Base-by-base conservation (phyloP, 192 early-diverging fungal species). In the Coemansia sp. region DNA sequence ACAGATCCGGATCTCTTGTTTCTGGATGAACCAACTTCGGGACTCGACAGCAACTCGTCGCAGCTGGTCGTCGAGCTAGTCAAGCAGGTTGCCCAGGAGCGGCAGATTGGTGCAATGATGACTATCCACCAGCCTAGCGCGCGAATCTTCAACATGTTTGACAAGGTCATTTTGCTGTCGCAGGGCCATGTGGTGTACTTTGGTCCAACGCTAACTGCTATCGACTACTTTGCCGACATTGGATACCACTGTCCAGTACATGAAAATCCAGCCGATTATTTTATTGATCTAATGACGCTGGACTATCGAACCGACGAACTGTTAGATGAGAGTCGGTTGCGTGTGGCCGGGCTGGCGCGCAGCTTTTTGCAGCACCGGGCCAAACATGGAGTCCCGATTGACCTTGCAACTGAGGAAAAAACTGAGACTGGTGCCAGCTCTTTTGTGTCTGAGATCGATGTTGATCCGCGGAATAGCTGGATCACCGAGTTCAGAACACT, bases 41-140 rank as follows among this genome's bases (percentile, higher is more conserved):
- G 89, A 0, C 79, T 92, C 5, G 90, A 92, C 68, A 76, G 86
- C 52, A 84, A 84, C 48, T 86, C 86, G 17, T 86, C 89, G 25
- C 76, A 82, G 61, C 76, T 83, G 23, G 67, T 90, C 8, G 83
- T 88, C 15, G 79, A 87, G 51, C 82, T 86, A 7, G 82, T 90
- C 31, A 68, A 74, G 51, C 61, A 76, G 23, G 67, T 91, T 6
- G 85, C 87, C 8, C 65, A 70, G 17, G 72, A 78, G 28, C 68
- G 76, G 3, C 67, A 75, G 14, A 90, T 88, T 42, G 89, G 89
- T 2, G 84, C 92, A 8, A 68, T 97, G 14, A 88, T 92, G 71
- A 92, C 90, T 3, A 92, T 97, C 61, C 95, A 97, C 68, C 94
- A 96, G 68, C 95, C 95, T 6, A 84, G 87, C 20, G 89, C 88